phyloP scores from a whole-genome alignment of 257 asterid genomes.

The Solanum sitiens region DNA sequence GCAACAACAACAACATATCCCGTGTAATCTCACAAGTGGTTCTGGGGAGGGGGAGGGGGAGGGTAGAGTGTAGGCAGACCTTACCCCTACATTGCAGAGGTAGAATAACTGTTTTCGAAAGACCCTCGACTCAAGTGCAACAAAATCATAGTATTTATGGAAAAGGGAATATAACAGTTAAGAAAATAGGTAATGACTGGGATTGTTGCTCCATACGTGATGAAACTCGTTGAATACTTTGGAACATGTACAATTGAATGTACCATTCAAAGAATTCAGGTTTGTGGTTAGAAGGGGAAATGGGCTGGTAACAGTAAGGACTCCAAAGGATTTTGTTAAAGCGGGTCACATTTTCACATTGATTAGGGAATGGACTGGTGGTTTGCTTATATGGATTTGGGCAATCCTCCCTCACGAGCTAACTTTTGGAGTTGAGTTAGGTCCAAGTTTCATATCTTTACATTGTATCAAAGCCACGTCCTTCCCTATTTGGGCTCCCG shows the following conservation, averaged over 20 bases:
- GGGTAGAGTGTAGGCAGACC: background rate
- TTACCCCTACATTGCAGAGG: background rate
- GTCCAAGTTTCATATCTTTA: too few species aligned
- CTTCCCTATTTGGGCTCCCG: too few species aligned
- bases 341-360: too few species aligned
- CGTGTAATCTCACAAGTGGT: background rate
- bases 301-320: background rate
- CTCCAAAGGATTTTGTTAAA: background rate
- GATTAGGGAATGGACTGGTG: too few species aligned
- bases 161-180: background rate
- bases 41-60: background rate
- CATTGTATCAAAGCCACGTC: too few species aligned
- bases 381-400: too few species aligned
- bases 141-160: background rate
- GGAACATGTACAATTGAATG: background rate
- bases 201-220: background rate
- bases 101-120: background rate
- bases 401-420: too few species aligned
- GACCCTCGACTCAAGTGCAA: background rate
- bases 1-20: background rate
- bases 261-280: background rate
- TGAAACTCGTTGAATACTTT: background rate
- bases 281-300: background rate
- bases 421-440: too few species aligned
- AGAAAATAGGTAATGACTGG: background rate